These are phyloP conservation scores for Pseudocercospora crystallina DNA, from an alignment of 2,329 filamentous ascomycete species.

Conservation along the genomic window DNA sequence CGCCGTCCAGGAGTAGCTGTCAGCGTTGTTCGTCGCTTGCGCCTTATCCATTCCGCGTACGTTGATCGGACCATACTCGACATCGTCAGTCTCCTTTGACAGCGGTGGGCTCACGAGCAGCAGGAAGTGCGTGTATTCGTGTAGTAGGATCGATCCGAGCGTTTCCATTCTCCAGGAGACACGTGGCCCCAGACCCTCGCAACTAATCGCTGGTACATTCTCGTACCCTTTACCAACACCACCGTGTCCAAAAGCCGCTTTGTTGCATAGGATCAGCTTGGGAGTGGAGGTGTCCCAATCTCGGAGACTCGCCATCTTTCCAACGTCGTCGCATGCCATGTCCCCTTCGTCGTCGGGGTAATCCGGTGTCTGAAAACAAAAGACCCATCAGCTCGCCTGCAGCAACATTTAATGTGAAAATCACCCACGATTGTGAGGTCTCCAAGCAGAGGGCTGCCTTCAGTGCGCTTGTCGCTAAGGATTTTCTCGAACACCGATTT, in stretches of 20 bases:
- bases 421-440: not conserved
- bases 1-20: conserved; percentile 8
- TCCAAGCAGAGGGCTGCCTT: not conserved
- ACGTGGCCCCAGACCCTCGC: not conserved
- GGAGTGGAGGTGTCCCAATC: too few relatives aligned
- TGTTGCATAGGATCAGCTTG: too few relatives aligned
- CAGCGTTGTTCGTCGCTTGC: conserved; percentile 4
- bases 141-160: conserved; percentile 3
- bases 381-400: too few relatives aligned
- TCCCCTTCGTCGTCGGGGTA: too few relatives aligned
- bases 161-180: conserved; percentile 13
- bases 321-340: too few relatives aligned
- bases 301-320: too few relatives aligned
- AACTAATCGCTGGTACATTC: not conserved
- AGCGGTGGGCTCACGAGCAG: conserved; percentile 3
- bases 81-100: conserved; percentile 2
- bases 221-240: too few relatives aligned
- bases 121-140: conserved; percentile 9
- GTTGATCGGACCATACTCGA: not conserved
- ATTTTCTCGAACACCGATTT: not conserved
- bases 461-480: not conserved
- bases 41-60: conserved; percentile 3
- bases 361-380: too few relatives aligned
- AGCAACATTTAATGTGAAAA: not conserved
- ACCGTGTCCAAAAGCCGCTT: too few relatives aligned